These are phyloP conservation scores for Flaveria trinervia DNA, from an alignment of 129 eudicot species.

Conservation along the genomic window DNA sequence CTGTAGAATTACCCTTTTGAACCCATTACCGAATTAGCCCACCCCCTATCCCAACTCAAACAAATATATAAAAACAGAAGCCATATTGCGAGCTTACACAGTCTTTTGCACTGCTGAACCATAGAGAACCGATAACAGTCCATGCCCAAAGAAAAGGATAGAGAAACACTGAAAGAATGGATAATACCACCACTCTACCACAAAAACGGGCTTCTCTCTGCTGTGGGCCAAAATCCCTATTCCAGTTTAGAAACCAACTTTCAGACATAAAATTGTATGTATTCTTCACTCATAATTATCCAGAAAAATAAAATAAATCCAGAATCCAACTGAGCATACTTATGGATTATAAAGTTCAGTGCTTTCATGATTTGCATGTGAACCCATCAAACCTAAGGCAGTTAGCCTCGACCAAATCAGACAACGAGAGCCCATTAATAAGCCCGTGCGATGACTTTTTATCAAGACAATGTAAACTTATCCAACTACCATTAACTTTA, in stretches of 20 bases:
- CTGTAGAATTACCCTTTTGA: no score
- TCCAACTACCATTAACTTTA: neutral
- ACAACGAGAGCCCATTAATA: neutral
- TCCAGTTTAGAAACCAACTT: constrained; percentile 19
- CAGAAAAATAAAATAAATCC: neutral
- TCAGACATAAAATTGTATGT: neutral
- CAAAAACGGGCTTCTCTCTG: constrained; percentile 90
- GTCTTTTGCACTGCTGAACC: constrained; percentile 78
- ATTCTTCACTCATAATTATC: neutral
- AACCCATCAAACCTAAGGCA: neutral
- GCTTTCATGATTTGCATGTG: constrained; percentile 11
- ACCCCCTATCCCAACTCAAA: neutral
- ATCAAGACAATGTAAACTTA: neutral
- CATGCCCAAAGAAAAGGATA: constrained; percentile 94
- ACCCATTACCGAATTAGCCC: neutral
- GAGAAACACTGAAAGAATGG: constrained; percentile 63
- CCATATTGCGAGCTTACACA: constrained; percentile 59
- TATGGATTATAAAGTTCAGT: constrained; percentile 3
- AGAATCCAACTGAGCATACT: neutral
- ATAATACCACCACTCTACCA: constrained; percentile 84
- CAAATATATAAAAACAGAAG: neutral
- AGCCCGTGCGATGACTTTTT: no score
- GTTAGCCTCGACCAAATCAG: neutral
- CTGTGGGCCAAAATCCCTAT: constrained; percentile 94
- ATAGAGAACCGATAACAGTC: constrained; percentile 90